phyloP scores from a whole-genome alignment of 2,329 filamentous ascomycete genomes.

The Aspergillus sp. region DNA sequence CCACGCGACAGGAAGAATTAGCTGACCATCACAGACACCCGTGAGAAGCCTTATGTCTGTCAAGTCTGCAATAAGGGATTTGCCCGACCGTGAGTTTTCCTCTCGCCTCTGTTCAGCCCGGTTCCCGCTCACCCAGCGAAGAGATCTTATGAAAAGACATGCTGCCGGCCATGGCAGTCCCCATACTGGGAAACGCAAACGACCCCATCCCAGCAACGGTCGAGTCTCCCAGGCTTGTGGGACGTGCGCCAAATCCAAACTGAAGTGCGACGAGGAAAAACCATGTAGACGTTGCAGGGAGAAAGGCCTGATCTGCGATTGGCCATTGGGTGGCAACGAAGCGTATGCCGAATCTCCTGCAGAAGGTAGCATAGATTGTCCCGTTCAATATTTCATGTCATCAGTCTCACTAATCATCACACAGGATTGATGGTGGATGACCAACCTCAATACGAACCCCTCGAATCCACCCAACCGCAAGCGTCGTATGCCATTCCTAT shows the following conservation, averaged over 20 bases:
- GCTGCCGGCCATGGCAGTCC: slow-evolving; percentile 36
- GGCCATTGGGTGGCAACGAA: slow-evolving; percentile 20
- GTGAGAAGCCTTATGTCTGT: slow-evolving; percentile 33
- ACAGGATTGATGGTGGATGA: background rate
- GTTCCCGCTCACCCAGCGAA: slow-evolving; percentile 2
- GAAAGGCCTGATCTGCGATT: slow-evolving; percentile 46
- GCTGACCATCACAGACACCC: slow-evolving; percentile 4
- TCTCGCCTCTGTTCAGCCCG: background rate
- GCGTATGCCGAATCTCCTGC: slow-evolving; percentile 10
- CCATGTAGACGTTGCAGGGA: slow-evolving; percentile 52
- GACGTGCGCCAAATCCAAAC: slow-evolving; percentile 50
- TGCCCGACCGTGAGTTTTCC: slow-evolving; percentile 25
- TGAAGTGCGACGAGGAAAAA: slow-evolving; percentile 55
- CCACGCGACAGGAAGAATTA: no score
- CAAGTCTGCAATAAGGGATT: slow-evolving; percentile 32
- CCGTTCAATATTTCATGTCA: no score
- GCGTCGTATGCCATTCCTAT: background rate
- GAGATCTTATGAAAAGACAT: slow-evolving; percentile 52
- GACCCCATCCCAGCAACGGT: slow-evolving; percentile 22
- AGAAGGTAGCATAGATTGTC: background rate
- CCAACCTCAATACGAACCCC: background rate
- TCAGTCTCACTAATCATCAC: no score
- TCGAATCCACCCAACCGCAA: background rate
- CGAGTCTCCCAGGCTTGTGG: slow-evolving; percentile 52
- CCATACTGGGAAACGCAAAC: slow-evolving; percentile 32